These are phyloP conservation scores for Globisporangium recalcitrans DNA, from an alignment of 352 stramenopile genomes.

Conservation along the genomic window DNA sequence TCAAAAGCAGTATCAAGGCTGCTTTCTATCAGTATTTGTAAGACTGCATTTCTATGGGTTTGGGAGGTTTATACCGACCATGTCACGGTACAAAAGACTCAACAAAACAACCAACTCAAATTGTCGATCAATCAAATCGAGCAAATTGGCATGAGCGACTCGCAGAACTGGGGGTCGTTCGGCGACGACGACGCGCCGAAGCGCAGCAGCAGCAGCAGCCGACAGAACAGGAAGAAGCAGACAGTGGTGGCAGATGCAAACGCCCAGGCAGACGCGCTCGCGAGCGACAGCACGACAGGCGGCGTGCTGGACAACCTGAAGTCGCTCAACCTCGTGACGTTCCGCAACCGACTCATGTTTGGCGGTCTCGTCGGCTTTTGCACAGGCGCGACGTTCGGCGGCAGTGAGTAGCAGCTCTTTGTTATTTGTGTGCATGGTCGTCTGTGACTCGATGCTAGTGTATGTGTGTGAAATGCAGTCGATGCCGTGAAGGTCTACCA, in stretches of 20 bases:
- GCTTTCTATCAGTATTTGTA: no score
- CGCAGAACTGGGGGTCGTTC: constrained; percentile 81
- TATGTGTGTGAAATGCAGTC: constrained; percentile 28
- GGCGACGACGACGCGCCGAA: constrained; percentile 31
- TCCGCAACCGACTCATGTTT: constrained; percentile 76
- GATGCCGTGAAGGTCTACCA: constrained; percentile 57
- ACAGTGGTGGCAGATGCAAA: constrained; percentile 6
- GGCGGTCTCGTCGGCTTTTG: constrained; percentile 73
- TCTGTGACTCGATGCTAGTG: neutral
- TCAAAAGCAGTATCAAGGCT: no score
- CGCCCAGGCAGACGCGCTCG: neutral
- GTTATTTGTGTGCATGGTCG: neutral
- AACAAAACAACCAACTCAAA: no score
- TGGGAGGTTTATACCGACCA: no score
- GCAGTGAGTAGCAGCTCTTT: constrained; percentile 36
- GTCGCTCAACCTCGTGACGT: constrained; percentile 33
- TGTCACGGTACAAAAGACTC: no score
- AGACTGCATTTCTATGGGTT: no score
- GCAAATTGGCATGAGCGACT: constrained; percentile 46
- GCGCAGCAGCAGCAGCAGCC: constrained; percentile 7
- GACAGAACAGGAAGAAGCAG: constrained; percentile 9
- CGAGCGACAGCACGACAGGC: neutral
- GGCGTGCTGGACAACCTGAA: constrained; percentile 19
- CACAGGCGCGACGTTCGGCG: constrained; percentile 69
- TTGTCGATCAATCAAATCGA: constrained; percentile 10